Percentiles rank a stretch among this genome's conserved stretches.
Evolutionary conservation across 2,329 filamentous ascomycete species (phyloP).

Genomic region (Xylariales sp.): DNA sequence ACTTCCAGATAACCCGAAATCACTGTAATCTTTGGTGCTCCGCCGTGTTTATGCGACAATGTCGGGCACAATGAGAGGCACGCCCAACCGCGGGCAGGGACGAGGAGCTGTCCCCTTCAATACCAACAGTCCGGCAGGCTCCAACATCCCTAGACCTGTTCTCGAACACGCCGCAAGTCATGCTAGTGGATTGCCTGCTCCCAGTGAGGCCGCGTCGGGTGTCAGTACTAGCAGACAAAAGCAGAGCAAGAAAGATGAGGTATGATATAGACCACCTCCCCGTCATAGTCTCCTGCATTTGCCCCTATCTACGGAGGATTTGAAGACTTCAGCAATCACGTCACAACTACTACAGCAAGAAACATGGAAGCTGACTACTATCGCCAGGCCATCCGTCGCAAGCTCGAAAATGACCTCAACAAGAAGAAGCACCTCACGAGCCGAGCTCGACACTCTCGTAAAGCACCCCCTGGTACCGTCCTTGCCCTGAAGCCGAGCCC

Average conservation of each 20-base stretch:
- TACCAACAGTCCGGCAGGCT: conserved; percentile 55
- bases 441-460: conserved; percentile 79
- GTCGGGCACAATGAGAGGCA: conserved; percentile 64
- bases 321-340: too few species aligned
- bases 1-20: conserved; percentile 10
- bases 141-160: conserved; percentile 69
- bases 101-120: conserved; percentile 52
- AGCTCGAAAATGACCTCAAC: conserved; percentile 95
- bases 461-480: conserved; percentile 93
- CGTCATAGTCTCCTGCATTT: conserved; percentile 12
- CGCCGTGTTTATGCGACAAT: conserved; percentile 33
- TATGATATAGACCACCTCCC: conserved; percentile 41
- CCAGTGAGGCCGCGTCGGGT: conserved; percentile 59
- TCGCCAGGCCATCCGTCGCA: conserved; percentile 83
- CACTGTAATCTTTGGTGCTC: conserved; percentile 15
- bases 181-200: conserved; percentile 29
- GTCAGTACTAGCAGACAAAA: conserved; percentile 94
- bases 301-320: conserved; percentile 8
- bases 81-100: conserved; percentile 57
- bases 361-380: conserved; percentile 28
- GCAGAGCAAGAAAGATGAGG: conserved; percentile 97
- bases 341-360: too few species aligned
- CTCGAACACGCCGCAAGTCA: conserved; percentile 47
- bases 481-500: conserved; percentile 92
- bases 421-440: conserved; percentile 86